Base-by-base conservation (phyloP, 1,284 basidiomycete genomes). In the Tranzscheliella williamsii region DNA sequence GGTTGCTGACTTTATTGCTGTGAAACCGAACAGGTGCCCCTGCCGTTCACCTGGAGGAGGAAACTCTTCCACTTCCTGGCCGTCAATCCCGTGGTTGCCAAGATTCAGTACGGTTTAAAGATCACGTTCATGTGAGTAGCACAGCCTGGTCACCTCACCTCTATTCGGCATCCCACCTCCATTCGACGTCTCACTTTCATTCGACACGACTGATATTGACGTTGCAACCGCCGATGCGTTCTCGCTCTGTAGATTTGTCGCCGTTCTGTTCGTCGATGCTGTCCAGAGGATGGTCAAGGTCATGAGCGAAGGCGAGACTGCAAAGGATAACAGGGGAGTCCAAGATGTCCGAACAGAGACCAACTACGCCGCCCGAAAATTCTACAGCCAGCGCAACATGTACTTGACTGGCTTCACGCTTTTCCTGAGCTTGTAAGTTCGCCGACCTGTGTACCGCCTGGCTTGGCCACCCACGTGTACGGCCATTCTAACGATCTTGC, bases 221-320 rank as follows among this genome's bases (percentile, higher is more conserved):
- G n/a, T n/a, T 20, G 6, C n/a, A 34, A 24, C 35, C n/a, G 20
- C 27, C 29, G 6, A 36, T 24, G 7, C 7, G 7, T 15, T 38
- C 24, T 24, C 17, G 12, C 32, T 17, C 12, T 37, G 12, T 67
- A 92, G 90, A 61, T 95, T 94, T 72, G 86, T 95, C 1, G 89
- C 82, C 1, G 85, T 96, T 6, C 62, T 77, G 12, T 91, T 91
- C 67, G 81, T 85, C n/a, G 92, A 96, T 68, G 91, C 93, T 21
- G 82, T 94, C 32, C 92, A 96, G 79, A 84, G 92, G 62, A 93
- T 95, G 89, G 85, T 88, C 81, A 85, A 90, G 50, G 86, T 94
- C 29, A 86, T 87, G 15, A 83, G 85, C 4, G 87, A 91, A 79
- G 80, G 84, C 0, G 87, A 92, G 33, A 74, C 84, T 18, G 86